Conservation (phyloP, 2,329 filamentous ascomycete genomes). For the Colletotrichum chrysophilum region DNA sequence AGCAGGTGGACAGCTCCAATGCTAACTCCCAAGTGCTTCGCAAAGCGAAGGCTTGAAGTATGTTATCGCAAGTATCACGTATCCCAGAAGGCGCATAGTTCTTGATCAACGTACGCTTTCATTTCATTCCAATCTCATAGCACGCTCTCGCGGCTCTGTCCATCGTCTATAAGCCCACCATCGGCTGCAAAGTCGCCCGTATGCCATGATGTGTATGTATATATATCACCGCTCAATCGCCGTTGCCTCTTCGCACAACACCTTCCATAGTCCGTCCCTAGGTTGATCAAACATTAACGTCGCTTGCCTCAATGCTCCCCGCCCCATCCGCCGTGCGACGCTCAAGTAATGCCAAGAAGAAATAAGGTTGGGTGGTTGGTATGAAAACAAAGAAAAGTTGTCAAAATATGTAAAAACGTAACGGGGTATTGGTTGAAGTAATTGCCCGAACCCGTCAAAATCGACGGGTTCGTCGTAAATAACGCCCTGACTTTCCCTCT, state of each 20-base stretch:
- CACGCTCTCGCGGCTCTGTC: background rate
- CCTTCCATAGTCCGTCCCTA: background rate
- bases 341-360: background rate
- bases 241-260: background rate
- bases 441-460: background rate
- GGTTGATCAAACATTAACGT: slow-evolving; percentile 2
- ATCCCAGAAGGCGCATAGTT: background rate
- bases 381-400: background rate
- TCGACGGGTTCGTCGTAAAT: background rate
- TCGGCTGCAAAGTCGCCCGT: background rate
- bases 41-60: background rate
- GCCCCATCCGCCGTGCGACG: background rate
- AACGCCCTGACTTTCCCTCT: background rate
- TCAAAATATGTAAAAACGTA: background rate
- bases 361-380: background rate
- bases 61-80: too few species aligned
- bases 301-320: background rate
- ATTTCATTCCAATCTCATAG: slow-evolving; percentile 3
- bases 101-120: background rate
- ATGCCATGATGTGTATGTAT: background rate
- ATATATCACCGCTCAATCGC: background rate
- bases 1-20: too few species aligned
- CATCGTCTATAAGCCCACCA: background rate
- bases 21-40: background rate
- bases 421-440: slow-evolving; percentile 13